Evolutionary conservation across 805 yeast species (phyloP), one percentile per base, ranked within the genome.

Genomic region (Schwanniomyces occidentalis): DNA sequence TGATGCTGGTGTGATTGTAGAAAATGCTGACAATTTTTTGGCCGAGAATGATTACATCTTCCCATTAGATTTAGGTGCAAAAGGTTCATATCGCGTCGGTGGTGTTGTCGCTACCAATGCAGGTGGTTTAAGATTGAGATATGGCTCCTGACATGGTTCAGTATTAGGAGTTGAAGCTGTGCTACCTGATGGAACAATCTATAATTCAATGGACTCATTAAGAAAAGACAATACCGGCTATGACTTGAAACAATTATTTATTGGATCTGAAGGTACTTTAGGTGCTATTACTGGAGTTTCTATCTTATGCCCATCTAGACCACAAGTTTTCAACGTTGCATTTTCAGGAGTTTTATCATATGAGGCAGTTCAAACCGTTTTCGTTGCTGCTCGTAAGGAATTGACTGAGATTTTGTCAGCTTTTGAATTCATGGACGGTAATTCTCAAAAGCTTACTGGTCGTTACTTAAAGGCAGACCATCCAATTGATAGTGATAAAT

Each of bases 41-140:
- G 80, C 83, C 12, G 93, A 87, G 38, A 65, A 78, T n/a, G 95
- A 91, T 3, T 84, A 84, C 62, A 85, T 90, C 35, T 90, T 89
- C 73, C 98, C 98, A 17, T 69, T 90, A 33, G 98, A 90, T 57
- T 67, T 90, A 41, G 98, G 98, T 38, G 97, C 98, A 24, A 90
- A 90, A 65, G 98, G 98, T 10, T 87, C 96, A 2, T 91, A 97
- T 57, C 95, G 87, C 48, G 82, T 91, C 42, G 97, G 97, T 48
- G 98, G 97, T 45, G 85, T 82, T 35, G 91, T 88, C 27, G 95
- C 96, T 13, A 88, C 96, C 13, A 91, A 91, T 57, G 98, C 98
- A 4, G 98, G 98, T 54, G 98, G 98, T 1, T 73, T 90, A 49
- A 71, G 98, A 54, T 64, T 90, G 42, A 75, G 95, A 48, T 90